A percentile compares a stretch with the other conserved stretches of the same genome.
Conservation (phyloP, 1,284 basidiomycete genomes). For the Coriolopsis trogii region DNA sequence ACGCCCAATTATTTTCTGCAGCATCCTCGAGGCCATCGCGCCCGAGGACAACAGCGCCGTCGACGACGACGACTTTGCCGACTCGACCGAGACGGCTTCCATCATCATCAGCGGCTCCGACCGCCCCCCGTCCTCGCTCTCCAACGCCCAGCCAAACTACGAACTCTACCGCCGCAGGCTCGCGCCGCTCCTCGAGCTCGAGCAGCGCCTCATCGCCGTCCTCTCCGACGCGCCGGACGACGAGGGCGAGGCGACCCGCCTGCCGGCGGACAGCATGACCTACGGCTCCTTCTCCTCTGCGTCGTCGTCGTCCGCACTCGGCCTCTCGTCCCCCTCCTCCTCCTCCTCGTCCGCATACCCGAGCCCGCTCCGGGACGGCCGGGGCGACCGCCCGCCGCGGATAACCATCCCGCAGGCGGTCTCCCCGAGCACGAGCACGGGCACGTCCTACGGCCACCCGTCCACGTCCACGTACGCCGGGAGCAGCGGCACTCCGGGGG, state of each 20-base stretch:
- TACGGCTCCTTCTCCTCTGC: slow-evolving; percentile 3
- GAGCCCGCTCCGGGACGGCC: not conserved
- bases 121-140: slow-evolving; percentile 47
- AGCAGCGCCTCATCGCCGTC: slow-evolving; percentile 63
- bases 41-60: slow-evolving; percentile 51
- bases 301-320: too few species aligned
- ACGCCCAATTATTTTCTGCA: too few species aligned
- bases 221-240: slow-evolving; percentile 61
- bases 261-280: slow-evolving; percentile 24
- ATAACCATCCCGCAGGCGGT: slow-evolving; percentile 14
- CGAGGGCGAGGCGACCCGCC: slow-evolving; percentile 54
- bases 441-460: slow-evolving; percentile 1
- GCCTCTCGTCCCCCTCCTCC: slow-evolving; percentile 2
- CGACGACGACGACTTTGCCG: slow-evolving; percentile 57
- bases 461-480: too few species aligned
- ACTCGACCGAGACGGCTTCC: slow-evolving; percentile 48
- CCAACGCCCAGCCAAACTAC: slow-evolving; percentile 56
- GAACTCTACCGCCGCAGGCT: slow-evolving; percentile 62
- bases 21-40: slow-evolving; percentile 77
- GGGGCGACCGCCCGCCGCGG: slow-evolving; percentile 9
- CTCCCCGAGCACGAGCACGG: not conserved
- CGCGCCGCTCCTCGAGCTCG: slow-evolving; percentile 66
- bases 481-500: too few species aligned
- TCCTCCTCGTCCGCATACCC: slow-evolving; percentile 3
- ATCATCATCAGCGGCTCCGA: slow-evolving; percentile 52